Evolutionary conservation across 805 yeast species (phyloP).

Genomic region (Suhomyces pyralidae): DNA sequence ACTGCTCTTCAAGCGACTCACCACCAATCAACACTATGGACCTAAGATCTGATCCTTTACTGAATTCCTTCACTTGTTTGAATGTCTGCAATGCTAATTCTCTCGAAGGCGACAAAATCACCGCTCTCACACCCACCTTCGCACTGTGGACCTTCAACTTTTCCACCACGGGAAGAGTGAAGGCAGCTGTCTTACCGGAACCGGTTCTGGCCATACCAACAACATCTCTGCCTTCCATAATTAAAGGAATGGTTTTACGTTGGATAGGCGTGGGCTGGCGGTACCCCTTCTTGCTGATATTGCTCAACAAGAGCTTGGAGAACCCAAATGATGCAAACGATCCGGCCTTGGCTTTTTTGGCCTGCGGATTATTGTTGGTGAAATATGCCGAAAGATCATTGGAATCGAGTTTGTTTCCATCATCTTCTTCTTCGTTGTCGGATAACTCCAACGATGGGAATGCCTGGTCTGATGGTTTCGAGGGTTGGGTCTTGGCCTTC

Average conservation of each 20-base stretch:
- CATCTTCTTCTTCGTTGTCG: slow-evolving; percentile 37
- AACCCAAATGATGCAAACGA: slow-evolving; percentile 89
- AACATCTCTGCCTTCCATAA: slow-evolving; percentile 84
- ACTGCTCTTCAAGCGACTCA: slow-evolving; percentile 97
- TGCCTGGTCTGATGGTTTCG: slow-evolving; percentile 12
- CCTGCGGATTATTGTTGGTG: slow-evolving; percentile 38
- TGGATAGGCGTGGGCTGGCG: slow-evolving; percentile 97
- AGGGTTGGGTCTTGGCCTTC: slow-evolving; percentile 18
- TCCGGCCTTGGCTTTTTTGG: slow-evolving; percentile 67
- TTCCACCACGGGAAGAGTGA: slow-evolving; percentile 85
- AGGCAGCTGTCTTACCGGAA: slow-evolving; percentile 98
- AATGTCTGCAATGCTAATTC: slow-evolving; percentile 93
- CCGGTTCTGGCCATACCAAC: slow-evolving; percentile 99
- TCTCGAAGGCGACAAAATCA: slow-evolving; percentile 90
- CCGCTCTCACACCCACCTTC: slow-evolving; percentile 83
- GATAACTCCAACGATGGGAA: slow-evolving; percentile 51
- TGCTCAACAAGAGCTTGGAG: slow-evolving; percentile 64
- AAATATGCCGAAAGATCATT: slow-evolving; percentile 48
- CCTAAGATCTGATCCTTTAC: slow-evolving; percentile 79
- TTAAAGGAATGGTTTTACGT: slow-evolving; percentile 88
- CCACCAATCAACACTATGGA: slow-evolving; percentile 89
- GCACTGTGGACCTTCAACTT: slow-evolving; percentile 79
- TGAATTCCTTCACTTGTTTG: slow-evolving; percentile 84
- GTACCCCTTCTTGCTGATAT: slow-evolving; percentile 81
- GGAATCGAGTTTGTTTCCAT: slow-evolving; percentile 31